phyloP scores from a whole-genome alignment of 192 early-diverging fungal species.

The Coemansia sp. region DNA sequence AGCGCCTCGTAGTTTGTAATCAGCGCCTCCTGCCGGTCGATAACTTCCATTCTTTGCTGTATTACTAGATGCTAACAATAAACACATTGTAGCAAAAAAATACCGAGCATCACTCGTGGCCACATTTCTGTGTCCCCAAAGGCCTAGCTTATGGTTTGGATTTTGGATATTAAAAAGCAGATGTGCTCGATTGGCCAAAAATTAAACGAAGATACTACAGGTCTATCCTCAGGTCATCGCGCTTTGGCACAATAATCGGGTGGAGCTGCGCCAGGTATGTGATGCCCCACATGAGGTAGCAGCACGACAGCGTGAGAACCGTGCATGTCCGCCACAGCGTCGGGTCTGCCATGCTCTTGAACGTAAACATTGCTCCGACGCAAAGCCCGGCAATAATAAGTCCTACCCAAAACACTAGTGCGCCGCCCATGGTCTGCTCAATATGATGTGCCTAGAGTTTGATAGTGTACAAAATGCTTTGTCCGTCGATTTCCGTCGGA shows the following conservation, averaged over 20 bases:
- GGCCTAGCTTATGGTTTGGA: background rate
- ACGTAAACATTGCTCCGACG: slow-evolving; percentile 31
- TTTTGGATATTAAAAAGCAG: background rate
- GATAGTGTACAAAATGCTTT: background rate
- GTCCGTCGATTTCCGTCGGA: too few species aligned
- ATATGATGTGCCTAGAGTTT: background rate
- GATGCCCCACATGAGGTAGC: slow-evolving; percentile 78
- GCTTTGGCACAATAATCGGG: slow-evolving; percentile 76
- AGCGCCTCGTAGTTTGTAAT: slow-evolving; percentile 73
- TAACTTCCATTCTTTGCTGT: slow-evolving; percentile 57
- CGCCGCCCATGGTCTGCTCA: slow-evolving; percentile 36
- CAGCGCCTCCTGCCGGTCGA: slow-evolving; percentile 61
- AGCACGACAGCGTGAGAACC: slow-evolving; percentile 42
- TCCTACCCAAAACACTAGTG: slow-evolving; percentile 49
- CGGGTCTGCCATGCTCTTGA: slow-evolving; percentile 48
- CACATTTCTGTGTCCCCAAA: background rate
- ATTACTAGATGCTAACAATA: background rate
- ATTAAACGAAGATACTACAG: slow-evolving; percentile 12
- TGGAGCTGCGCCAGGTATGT: slow-evolving; percentile 87
- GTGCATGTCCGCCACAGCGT: slow-evolving; percentile 55
- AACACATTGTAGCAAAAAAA: background rate
- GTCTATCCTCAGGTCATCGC: slow-evolving; percentile 62
- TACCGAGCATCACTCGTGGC: background rate
- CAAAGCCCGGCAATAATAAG: slow-evolving; percentile 34
- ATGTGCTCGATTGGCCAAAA: too few species aligned